Percentiles rank a stretch among this genome's conserved stretches.
phyloP scores from a whole-genome alignment of 495 filamentous ascomycete genomes.

The Staphylotrichum tortipilum region DNA sequence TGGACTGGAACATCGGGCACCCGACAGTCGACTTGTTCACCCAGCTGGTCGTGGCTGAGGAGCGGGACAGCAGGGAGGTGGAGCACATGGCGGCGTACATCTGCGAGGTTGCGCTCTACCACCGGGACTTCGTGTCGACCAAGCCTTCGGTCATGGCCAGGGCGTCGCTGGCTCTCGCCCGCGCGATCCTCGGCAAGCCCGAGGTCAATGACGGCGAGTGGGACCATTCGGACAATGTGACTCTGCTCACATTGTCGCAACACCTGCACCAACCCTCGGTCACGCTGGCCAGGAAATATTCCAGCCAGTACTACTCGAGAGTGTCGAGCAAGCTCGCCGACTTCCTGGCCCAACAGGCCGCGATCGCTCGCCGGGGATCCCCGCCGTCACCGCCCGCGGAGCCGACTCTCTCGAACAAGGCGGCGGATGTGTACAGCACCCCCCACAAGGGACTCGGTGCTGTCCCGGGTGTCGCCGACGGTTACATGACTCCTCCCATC shows the following conservation, averaged over 20 bases:
- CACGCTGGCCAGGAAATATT: conserved; percentile 82
- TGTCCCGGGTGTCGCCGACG: conserved; percentile 57
- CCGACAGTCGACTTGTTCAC: conserved; percentile 92
- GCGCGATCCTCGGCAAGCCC: conserved; percentile 74
- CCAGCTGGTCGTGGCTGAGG: conserved; percentile 57
- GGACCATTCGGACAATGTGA: conserved; percentile 72
- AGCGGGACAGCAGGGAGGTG: conserved; percentile 73
- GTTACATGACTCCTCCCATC: conserved; percentile 89
- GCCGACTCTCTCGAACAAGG: conserved; percentile 39
- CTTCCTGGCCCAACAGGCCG: conserved; percentile 77
- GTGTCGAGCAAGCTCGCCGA: conserved; percentile 75
- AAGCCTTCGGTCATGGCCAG: conserved; percentile 84
- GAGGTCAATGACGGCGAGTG: conserved; percentile 69
- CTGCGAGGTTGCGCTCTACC: conserved; percentile 87
- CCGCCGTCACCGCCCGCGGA: conserved; percentile 65
- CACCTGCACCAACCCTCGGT: conserved; percentile 79
- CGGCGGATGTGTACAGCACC: conserved; percentile 59
- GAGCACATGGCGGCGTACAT: conserved; percentile 94
- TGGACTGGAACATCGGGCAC: conserved; percentile 92
- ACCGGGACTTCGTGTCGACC: conserved; percentile 88
- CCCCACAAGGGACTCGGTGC: conserved; percentile 72
- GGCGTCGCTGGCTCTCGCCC: conserved; percentile 73
- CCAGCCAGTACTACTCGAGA: conserved; percentile 66
- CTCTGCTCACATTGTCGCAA: conserved; percentile 75
- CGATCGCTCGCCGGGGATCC: conserved; percentile 52